These are phyloP conservation scores for Galerina marginata DNA, from an alignment of 768 basidiomycete species.

Conservation along the genomic window DNA sequence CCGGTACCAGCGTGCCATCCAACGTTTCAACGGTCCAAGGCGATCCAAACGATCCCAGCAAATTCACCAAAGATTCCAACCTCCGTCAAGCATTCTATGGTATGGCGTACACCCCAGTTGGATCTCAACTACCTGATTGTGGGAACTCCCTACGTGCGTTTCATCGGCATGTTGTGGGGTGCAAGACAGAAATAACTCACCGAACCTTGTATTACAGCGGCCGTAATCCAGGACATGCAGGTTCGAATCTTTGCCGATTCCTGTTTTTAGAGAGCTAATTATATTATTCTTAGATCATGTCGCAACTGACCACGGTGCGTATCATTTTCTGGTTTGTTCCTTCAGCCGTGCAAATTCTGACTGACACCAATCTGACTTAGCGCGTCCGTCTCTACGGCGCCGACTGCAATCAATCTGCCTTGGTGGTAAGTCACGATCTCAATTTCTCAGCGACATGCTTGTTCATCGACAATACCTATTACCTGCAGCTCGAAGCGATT, in stretches of 20 bases:
- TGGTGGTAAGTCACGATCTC: conserved; percentile 56
- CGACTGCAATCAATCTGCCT: conserved; percentile 82
- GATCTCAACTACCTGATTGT: conserved; percentile 74
- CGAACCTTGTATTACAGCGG: conserved; percentile 36
- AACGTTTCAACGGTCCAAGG: conserved; percentile 31
- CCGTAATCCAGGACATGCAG: conserved; percentile 76
- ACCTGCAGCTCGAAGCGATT: conserved; percentile 80
- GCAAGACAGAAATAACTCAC: neutral
- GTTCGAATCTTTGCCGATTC: conserved; percentile 33
- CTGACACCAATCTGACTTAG: conserved; percentile 30
- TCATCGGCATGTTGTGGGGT: neutral
- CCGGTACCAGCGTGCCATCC: conserved; percentile 8
- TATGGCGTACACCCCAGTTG: conserved; percentile 83
- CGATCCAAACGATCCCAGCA: conserved; percentile 72
- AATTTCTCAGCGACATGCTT: neutral
- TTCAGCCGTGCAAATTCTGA: neutral
- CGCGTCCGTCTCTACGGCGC: conserved; percentile 86
- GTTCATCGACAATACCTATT: neutral
- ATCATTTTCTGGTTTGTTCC: conserved; percentile 6
- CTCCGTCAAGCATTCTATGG: conserved; percentile 84
- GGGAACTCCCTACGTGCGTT: conserved; percentile 54
- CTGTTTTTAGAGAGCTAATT: conserved; percentile 9
- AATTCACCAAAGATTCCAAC: conserved; percentile 70
- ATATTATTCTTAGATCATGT: conserved; percentile 61
- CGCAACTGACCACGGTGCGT: conserved; percentile 76